phyloP scores from a whole-genome alignment of 1,139 yeast species.

The Suhomyces ambrosiae region DNA sequence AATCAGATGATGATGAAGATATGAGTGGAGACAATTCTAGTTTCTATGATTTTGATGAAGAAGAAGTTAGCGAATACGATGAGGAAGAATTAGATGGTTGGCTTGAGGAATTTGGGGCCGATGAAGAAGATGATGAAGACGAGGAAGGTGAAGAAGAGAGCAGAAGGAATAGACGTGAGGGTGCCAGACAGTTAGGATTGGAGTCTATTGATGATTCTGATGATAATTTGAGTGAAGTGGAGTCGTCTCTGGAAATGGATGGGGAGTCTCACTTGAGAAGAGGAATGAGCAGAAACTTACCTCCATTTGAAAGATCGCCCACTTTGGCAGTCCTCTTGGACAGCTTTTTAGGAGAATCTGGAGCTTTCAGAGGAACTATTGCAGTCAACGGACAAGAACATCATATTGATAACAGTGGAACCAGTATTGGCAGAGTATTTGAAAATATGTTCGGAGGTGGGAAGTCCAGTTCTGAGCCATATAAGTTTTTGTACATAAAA shows the following conservation, averaged over 20 bases:
- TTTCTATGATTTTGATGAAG: constrained; percentile 34
- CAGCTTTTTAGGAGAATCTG: constrained; percentile 18
- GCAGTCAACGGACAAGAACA: constrained; percentile 16
- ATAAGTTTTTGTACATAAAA: constrained; percentile 41
- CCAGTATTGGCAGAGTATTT: constrained; percentile 13
- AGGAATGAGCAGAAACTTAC: constrained; percentile 6
- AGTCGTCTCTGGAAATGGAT: constrained; percentile 24
- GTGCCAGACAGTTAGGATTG: constrained; percentile 4
- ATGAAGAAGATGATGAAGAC: constrained; percentile 18
- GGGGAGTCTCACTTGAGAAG: constrained; percentile 9
- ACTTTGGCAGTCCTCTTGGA: constrained; percentile 15
- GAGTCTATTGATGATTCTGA: constrained; percentile 21
- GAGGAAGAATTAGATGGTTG: constrained; percentile 48
- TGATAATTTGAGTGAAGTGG: constrained; percentile 26
- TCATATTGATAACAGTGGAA: constrained; percentile 11
- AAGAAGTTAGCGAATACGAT: constrained; percentile 35
- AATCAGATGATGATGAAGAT: constrained; percentile 29
- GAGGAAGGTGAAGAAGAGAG: constrained; percentile 9
- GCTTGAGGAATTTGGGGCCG: constrained; percentile 44
- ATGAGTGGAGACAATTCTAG: constrained; percentile 28
- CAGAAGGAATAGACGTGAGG: constrained; percentile 7
- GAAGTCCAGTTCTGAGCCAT: constrained; percentile 16
- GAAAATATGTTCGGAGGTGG: constrained; percentile 14
- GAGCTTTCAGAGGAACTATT: constrained; percentile 16
- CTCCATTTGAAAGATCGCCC: constrained; percentile 15